Percentiles rank a stretch among this genome's conserved stretches.
Conservation (phyloP, 2,329 filamentous ascomycete genomes). For the Passalora sequoiae region DNA sequence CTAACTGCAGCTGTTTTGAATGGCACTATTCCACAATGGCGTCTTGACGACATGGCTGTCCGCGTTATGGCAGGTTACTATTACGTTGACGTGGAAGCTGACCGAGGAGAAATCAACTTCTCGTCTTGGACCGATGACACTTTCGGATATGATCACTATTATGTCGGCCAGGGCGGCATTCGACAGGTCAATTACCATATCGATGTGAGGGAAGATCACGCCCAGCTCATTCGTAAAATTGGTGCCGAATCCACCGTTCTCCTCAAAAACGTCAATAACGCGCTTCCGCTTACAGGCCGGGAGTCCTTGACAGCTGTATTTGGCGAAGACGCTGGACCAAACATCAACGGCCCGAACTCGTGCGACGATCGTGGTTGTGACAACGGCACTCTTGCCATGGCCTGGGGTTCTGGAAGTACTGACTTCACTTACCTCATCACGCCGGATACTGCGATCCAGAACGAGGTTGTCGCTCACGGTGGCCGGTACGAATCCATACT, state of each 20-base stretch:
- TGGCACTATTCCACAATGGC: slow-evolving; percentile 28
- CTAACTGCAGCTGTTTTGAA: slow-evolving; percentile 32
- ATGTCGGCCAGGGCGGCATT: slow-evolving; percentile 52
- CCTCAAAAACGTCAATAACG: slow-evolving; percentile 59
- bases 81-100: slow-evolving; percentile 46
- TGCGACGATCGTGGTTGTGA: slow-evolving; percentile 43
- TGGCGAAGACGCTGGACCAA: slow-evolving; percentile 47
- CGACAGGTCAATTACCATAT: slow-evolving; percentile 70
- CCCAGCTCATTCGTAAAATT: slow-evolving; percentile 61
- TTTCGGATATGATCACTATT: slow-evolving; percentile 61
- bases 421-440: slow-evolving; percentile 32
- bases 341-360: slow-evolving; percentile 44
- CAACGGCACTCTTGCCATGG: slow-evolving; percentile 45
- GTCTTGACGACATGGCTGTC: slow-evolving; percentile 34
- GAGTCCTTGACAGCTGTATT: slow-evolving; percentile 48
- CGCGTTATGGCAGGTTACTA: slow-evolving; percentile 42
- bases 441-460: slow-evolving; percentile 29
- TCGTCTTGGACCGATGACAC: slow-evolving; percentile 49
- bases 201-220: slow-evolving; percentile 72
- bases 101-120: slow-evolving; percentile 43
- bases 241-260: slow-evolving; percentile 51
- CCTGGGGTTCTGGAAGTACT: slow-evolving; percentile 44
- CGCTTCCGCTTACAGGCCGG: slow-evolving; percentile 47
- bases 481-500: slow-evolving; percentile 25
- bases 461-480: slow-evolving; percentile 22